phyloP scores from a whole-genome alignment of 805 yeast species.

The Ogataea corticis region DNA sequence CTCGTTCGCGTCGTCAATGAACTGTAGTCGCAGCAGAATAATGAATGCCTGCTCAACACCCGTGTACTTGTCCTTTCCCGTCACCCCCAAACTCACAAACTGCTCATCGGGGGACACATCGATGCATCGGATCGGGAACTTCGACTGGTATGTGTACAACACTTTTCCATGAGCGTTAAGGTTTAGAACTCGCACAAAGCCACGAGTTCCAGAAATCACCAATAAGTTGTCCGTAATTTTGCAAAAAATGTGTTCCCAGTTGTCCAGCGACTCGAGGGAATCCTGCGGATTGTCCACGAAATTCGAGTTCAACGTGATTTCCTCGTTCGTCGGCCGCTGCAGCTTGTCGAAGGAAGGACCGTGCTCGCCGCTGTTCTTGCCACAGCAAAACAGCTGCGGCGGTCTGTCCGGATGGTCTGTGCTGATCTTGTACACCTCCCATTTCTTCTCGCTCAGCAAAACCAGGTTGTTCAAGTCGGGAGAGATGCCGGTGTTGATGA shows the following conservation, averaged over 20 bases:
- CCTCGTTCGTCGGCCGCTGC: slow-evolving; percentile 20
- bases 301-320: slow-evolving; percentile 31
- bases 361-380: slow-evolving; percentile 67
- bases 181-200: slow-evolving; percentile 67
- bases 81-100: slow-evolving; percentile 75
- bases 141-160: slow-evolving; percentile 66
- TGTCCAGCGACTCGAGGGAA: slow-evolving; percentile 37
- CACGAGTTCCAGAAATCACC: slow-evolving; percentile 71
- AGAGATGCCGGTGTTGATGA: slow-evolving; percentile 60
- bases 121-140: slow-evolving; percentile 77
- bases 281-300: slow-evolving; percentile 29
- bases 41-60: slow-evolving; percentile 77
- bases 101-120: slow-evolving; percentile 66
- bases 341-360: slow-evolving; percentile 51
- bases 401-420: slow-evolving; percentile 41
- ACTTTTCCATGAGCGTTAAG: slow-evolving; percentile 57
- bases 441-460: slow-evolving; percentile 62
- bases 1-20: slow-evolving; percentile 13
- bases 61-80: slow-evolving; percentile 70
- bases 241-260: slow-evolving; percentile 65
- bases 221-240: slow-evolving; percentile 57
- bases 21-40: slow-evolving; percentile 44
- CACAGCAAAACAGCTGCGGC: slow-evolving; percentile 66
- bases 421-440: slow-evolving; percentile 69
- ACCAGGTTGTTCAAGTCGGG: slow-evolving; percentile 67